Base-by-base conservation (phyloP, 192 early-diverging fungal genomes). In the Lobosporangium transversale region DNA sequence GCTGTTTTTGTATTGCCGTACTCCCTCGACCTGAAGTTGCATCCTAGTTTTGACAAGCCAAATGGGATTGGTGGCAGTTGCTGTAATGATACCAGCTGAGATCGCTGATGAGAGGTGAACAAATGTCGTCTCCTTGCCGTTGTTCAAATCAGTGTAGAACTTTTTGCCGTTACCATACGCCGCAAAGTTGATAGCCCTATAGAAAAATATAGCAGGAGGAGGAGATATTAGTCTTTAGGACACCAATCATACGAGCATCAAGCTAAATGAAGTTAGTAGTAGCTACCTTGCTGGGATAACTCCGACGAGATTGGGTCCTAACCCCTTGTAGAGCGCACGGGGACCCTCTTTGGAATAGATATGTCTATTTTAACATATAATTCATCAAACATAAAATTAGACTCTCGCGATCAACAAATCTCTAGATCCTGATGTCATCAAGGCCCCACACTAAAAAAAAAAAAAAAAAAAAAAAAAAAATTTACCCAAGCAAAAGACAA, bases 21-120 rank as follows among this genome's bases (percentile, higher is more conserved):
- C 58, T 12, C 70, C 67, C 21, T 65, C 79, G 3, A 80, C 64
- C 73, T 94, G 91, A 55, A 99, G 78, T 79, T 99, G 97, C 86
- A 99, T 92, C 51, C 97, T 81, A 0, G 96, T 99, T 66, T 98
- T 99, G 40, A 98, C 89, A 45, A 99, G 86, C 97, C 97, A 99
- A 24, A 99, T 98, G 0, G 97, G 97, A 67, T 95, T 97, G 2
- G 96, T 97, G n/a, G 80, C 83, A 2, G 91, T 88, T 0, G 94
- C 91, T 4, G 92, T 94, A 6, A 92, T 85, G 30, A 93, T 78
- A 12, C 89, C 91, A 0, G 95, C 94, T 8, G 87, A 79, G 0
- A 85, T 82, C 0, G 95, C 94, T 0, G 96, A 90, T 12, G 90
- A 80, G 43, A 97, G 81, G 57, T 97, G 94, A 2, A 99, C 90